Conservation (phyloP, 164 flowering plant species). For the Piper betle region DNA sequence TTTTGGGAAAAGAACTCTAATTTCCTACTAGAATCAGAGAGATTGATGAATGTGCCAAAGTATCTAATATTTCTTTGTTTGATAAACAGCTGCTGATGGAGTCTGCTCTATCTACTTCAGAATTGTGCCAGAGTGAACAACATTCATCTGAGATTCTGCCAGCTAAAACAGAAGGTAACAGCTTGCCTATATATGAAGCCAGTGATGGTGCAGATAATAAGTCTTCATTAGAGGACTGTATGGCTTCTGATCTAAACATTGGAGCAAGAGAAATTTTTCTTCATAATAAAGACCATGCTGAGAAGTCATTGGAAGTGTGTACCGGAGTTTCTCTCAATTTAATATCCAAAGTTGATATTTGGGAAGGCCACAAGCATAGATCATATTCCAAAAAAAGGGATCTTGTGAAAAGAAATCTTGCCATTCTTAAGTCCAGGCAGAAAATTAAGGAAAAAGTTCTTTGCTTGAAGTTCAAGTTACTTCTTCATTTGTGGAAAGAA, state of each 20-base stretch:
- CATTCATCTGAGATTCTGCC: constrained; percentile 8
- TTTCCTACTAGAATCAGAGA: constrained; percentile 16
- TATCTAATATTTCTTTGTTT: constrained; percentile 13
- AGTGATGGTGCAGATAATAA: constrained; percentile 2
- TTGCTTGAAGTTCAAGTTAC: constrained; percentile 54
- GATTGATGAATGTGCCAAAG: constrained; percentile 59
- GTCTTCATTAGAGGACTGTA: background rate
- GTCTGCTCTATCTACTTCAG: constrained; percentile 11
- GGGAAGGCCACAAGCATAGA: constrained; percentile 2
- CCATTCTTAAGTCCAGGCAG: constrained; percentile 26
- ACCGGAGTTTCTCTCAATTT: constrained; percentile 31
- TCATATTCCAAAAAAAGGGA: constrained; percentile 11
- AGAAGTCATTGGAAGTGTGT: constrained; percentile 36
- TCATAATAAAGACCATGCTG: constrained; percentile 48
- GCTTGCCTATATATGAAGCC: constrained; percentile 6
- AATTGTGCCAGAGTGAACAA: constrained; percentile 4
- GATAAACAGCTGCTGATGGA: constrained; percentile 25
- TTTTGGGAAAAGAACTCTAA: constrained; percentile 6
- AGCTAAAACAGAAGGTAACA: background rate
- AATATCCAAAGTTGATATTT: constrained; percentile 11
- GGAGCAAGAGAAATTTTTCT: constrained; percentile 25
- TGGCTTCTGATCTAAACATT: constrained; percentile 8
- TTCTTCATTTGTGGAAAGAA: constrained; percentile 71
- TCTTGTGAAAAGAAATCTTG: constrained; percentile 32
- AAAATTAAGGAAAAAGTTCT: constrained; percentile 65